Percentiles rank a stretch among this genome's conserved stretches.
These are phyloP conservation scores for Eurotiales sp. DNA, from an alignment of 2,329 filamentous ascomycete species.

Conservation along the genomic window DNA sequence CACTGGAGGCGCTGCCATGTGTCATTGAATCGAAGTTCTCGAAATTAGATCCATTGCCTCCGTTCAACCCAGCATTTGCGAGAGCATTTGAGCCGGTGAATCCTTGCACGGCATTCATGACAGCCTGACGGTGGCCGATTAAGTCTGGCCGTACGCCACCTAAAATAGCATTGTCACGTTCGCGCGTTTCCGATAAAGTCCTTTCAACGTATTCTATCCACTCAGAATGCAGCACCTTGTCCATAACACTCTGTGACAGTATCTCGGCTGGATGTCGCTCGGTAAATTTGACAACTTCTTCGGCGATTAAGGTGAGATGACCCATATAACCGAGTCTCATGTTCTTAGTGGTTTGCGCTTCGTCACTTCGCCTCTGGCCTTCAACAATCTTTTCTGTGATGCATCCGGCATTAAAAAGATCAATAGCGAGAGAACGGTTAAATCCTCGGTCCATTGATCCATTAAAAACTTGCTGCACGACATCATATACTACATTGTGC, in stretches of 20 bases:
- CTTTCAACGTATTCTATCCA: constrained; percentile 97
- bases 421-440: constrained; percentile 84
- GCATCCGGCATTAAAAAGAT: constrained; percentile 85
- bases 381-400: constrained; percentile 90
- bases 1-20: constrained; percentile 63
- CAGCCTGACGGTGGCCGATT: constrained; percentile 71
- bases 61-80: constrained; percentile 75
- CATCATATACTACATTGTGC: constrained; percentile 98
- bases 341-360: constrained; percentile 75
- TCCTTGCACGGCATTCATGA: constrained; percentile 57
- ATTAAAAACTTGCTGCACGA: constrained; percentile 98
- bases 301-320: constrained; percentile 91
- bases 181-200: constrained; percentile 84
- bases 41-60: constrained; percentile 50
- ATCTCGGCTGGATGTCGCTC: constrained; percentile 88
- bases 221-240: constrained; percentile 81
- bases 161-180: constrained; percentile 96
- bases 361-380: constrained; percentile 81
- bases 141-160: constrained; percentile 92
- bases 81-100: constrained; percentile 65
- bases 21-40: constrained; percentile 65
- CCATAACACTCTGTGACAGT: constrained; percentile 76
- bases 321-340: constrained; percentile 98
- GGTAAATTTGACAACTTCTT: constrained; percentile 98
- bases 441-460: constrained; percentile 95